A percentile compares a stretch with the other conserved stretches of the same genome.
Evolutionary conservation across 1,284 basidiomycete species (phyloP).

Genomic region (Fomitopsis palustris): DNA sequence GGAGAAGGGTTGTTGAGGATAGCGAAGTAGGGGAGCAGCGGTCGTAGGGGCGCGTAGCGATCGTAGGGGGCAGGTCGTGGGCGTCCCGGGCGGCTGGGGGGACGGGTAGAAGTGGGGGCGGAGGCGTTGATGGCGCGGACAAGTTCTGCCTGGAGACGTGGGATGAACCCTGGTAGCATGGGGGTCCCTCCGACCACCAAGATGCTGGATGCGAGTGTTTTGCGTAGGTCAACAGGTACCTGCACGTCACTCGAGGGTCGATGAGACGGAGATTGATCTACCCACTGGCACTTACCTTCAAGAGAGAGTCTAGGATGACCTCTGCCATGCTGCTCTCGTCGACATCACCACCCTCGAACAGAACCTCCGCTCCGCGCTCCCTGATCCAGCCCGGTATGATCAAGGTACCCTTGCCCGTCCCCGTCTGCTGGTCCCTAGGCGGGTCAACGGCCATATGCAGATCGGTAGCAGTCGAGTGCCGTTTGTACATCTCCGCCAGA

Average conservation of each 20-base stretch:
- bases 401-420: conserved; percentile 74
- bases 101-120: conserved; percentile 26
- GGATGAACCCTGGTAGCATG: conserved; percentile 90
- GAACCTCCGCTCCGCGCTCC: conserved; percentile 85
- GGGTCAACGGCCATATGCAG: conserved; percentile 64
- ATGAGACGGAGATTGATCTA: background rate
- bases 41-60: conserved; percentile 69
- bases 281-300: conserved; percentile 53
- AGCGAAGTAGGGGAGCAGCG: conserved; percentile 67
- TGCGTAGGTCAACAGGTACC: conserved; percentile 88
- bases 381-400: conserved; percentile 93
- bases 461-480: conserved; percentile 72
- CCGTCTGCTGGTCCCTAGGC: conserved; percentile 56
- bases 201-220: conserved; percentile 76
- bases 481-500: conserved; percentile 63
- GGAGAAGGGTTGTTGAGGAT: conserved; percentile 82
- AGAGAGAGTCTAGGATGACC: conserved; percentile 70
- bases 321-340: conserved; percentile 83
- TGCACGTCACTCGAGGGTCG: conserved; percentile 25
- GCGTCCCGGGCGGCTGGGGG: conserved; percentile 36
- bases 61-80: conserved; percentile 53
- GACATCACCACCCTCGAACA: conserved; percentile 88
- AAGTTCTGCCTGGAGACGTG: conserved; percentile 78
- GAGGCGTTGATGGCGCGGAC: conserved; percentile 54
- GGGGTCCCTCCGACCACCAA: conserved; percentile 87